Percentiles rank a stretch among this genome's conserved stretches.
phyloP scores from a whole-genome alignment of 2,329 filamentous ascomycete species.

The Trichophaea hybrida region DNA sequence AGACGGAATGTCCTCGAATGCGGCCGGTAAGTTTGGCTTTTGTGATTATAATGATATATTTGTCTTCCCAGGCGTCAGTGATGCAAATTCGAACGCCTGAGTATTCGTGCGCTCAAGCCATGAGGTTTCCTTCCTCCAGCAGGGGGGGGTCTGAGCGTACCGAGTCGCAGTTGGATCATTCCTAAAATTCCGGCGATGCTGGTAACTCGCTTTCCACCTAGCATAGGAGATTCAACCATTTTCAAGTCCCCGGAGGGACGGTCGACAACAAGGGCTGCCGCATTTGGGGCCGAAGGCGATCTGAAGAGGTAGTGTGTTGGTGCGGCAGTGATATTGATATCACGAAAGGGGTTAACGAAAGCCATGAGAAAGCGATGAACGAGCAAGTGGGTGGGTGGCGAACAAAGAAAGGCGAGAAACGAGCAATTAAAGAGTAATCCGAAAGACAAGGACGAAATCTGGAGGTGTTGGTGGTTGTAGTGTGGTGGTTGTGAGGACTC shows the following conservation, averaged over 20 bases:
- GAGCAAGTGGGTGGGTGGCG: background rate
- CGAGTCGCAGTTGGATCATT: slow-evolving; percentile 81
- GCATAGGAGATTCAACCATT: slow-evolving; percentile 62
- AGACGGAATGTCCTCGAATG: slow-evolving; percentile 89
- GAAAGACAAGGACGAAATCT: background rate
- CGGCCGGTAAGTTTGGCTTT: slow-evolving; percentile 84
- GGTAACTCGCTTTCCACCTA: slow-evolving; percentile 69
- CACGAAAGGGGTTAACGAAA: slow-evolving; percentile 59
- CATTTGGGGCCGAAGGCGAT: slow-evolving; percentile 81
- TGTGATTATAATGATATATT: slow-evolving; percentile 92
- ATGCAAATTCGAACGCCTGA: background rate
- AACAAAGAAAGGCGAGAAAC: background rate
- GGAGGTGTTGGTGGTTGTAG: background rate
- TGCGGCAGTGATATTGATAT: slow-evolving; percentile 92
- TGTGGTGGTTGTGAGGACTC: background rate
- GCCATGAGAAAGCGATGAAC: slow-evolving; percentile 34
- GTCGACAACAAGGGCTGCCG: slow-evolving; percentile 76
- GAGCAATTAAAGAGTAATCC: background rate
- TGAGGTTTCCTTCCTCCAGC: background rate
- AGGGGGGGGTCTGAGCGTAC: slow-evolving; percentile 30
- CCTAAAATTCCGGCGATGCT: slow-evolving; percentile 92
- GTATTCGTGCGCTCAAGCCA: slow-evolving; percentile 1
- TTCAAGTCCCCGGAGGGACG: slow-evolving; percentile 82
- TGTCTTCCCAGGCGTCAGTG: slow-evolving; percentile 42
- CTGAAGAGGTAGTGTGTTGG: slow-evolving; percentile 90